A percentile compares a stretch with the other conserved stretches of the same genome.
These are phyloP conservation scores for Termitomyces sp. DNA, from an alignment of 768 basidiomycete species.

Conservation along the genomic window DNA sequence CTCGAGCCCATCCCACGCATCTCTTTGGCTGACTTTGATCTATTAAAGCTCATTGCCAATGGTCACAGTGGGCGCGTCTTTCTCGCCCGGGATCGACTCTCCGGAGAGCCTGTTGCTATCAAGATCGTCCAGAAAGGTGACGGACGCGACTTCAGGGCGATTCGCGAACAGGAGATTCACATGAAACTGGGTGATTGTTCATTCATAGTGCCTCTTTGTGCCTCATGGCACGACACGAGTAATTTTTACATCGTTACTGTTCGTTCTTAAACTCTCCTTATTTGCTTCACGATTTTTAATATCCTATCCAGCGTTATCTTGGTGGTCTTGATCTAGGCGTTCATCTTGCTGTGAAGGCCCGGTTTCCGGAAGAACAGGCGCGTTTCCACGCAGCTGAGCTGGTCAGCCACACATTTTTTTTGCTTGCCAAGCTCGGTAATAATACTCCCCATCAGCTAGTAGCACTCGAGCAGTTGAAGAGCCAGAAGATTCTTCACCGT, in stretches of 20 bases:
- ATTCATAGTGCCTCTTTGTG: constrained; percentile 1
- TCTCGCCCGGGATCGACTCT: neutral
- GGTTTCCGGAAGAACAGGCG: neutral
- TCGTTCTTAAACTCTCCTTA: neutral
- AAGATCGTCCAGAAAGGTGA: constrained; percentile 5
- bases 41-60: constrained; percentile 1
- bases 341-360: neutral
- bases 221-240: constrained; percentile 4
- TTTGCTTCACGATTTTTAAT: neutral
- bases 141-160: neutral
- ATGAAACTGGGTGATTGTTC: neutral
- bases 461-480: constrained; percentile 6
- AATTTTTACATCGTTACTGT: constrained; percentile 12
- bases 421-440: neutral
- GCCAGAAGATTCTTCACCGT: constrained; percentile 2
- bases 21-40: neutral
- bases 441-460: constrained; percentile 37
- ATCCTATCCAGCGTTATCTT: constrained; percentile 1
- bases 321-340: constrained; percentile 4
- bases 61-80: constrained; percentile 2
- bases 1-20: no score
- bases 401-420: neutral
- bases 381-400: neutral
- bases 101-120: neutral
- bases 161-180: constrained; percentile 1